Evolutionary conservation across 1,139 yeast genomes (phyloP).

Genomic region (Hyphopichia khmerensis): DNA sequence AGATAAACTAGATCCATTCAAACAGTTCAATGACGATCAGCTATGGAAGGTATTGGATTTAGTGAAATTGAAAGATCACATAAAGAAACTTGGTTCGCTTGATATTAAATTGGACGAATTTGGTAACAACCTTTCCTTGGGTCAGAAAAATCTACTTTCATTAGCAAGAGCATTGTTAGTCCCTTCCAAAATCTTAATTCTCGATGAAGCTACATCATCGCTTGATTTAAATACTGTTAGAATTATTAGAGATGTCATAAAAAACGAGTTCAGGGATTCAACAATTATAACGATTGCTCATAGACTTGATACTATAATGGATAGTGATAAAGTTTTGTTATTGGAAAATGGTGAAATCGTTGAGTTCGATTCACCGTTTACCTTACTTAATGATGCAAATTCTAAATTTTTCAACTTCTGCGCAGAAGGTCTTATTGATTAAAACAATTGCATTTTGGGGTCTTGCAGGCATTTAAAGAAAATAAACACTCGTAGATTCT

Average conservation of each 20-base stretch:
- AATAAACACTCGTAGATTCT: too few relatives aligned
- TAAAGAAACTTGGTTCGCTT: conserved; percentile 13
- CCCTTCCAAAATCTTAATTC: conserved; percentile 29
- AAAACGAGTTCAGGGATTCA: conserved; percentile 29
- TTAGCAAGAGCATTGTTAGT: conserved; percentile 37
- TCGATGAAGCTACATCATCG: conserved; percentile 42
- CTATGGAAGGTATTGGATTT: conserved; percentile 34
- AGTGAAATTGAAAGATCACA: conserved; percentile 34
- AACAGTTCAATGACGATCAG: conserved; percentile 24
- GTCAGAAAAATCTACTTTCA: conserved; percentile 38
- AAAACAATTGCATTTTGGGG: too few relatives aligned
- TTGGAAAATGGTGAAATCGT: conserved; percentile 30
- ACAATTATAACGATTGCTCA: conserved; percentile 40
- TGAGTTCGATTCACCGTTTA: conserved; percentile 31
- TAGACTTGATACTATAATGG: conserved; percentile 35
- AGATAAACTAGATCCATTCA: conserved; percentile 37
- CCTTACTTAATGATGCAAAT: conserved; percentile 20
- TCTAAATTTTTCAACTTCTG: conserved; percentile 31
- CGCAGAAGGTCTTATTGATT: conserved; percentile 20
- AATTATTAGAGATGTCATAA: conserved; percentile 32
- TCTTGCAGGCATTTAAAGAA: too few relatives aligned
- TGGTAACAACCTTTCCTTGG: conserved; percentile 36
- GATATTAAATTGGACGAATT: conserved; percentile 25
- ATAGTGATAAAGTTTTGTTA: conserved; percentile 33
- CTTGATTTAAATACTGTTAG: conserved; percentile 38